Base-by-base conservation (phyloP, 257 asterid genomes). In the Cynanchum wilfordii region DNA sequence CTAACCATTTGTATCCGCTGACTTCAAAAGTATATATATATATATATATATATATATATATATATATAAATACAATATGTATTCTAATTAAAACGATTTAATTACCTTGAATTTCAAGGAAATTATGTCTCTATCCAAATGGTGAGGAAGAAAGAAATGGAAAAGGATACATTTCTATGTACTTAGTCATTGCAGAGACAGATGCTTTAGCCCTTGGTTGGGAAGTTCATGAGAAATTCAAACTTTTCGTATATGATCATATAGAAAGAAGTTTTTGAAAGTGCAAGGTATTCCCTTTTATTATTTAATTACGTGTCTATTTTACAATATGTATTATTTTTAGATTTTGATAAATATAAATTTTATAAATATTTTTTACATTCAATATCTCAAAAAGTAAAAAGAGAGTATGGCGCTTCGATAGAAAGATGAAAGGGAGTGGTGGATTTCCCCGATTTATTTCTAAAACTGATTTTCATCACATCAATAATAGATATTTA, bases 131-230 rank as follows among this genome's bases (percentile, higher is more conserved):
- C 2, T 64, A 69, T 15, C 82, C 76, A 7, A 56, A 64, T 56
- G 79, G 79, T 0, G 64, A 73, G 13, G 1, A 29, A 30, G 55
- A 77, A 16, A 49, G 65, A 20, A 42, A 55, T 29, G 75, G 64
- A 8, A 52, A 57, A 9, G 75, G 75, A 8, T 33, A 57, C 49
- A 13, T 73, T 7, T 78, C 82, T 0, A 11, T 73, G n/a, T 78
- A 17, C 49, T 62, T 73, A 47, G 55, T 25, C 8, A 78, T 73
- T 40, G 24, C 58, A 15, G 72, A 78, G n/a, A 60, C 79, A 0
- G 15, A 50, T 2, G 38, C 11, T 16, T 54, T 79, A n/a, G 56
- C 77, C 66, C 59, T 49, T 17, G 66, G 74, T 13, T 79, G 74
- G 79, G 79, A 74, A 40, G 60, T 74, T 12, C 44, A 69, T 29